phyloP scores from a whole-genome alignment of 2,329 filamentous ascomycete genomes.

The Exophiala viscosa region DNA sequence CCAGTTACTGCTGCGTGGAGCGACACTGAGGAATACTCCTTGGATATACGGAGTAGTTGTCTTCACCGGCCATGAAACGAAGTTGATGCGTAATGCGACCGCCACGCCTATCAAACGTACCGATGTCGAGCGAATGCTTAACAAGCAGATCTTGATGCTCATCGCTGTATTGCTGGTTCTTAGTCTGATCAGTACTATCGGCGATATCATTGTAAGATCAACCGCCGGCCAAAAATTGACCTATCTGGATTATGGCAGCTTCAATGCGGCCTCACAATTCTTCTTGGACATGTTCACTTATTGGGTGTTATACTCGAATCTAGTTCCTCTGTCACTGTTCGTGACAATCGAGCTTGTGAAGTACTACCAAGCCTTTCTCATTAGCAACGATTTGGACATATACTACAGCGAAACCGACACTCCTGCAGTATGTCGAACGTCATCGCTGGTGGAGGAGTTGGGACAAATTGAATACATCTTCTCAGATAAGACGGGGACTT shows the following conservation, averaged over 20 bases:
- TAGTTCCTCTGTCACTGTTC: constrained; percentile 96
- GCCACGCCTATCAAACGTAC: constrained; percentile 97
- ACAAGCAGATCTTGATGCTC: constrained; percentile 86
- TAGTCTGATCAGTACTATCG: constrained; percentile 85
- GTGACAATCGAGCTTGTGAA: constrained; percentile 98
- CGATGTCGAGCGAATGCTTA: constrained; percentile 90
- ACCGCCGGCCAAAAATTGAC: constrained; percentile 59
- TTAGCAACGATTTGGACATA: constrained; percentile 96
- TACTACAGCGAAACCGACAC: constrained; percentile 96
- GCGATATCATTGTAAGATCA: constrained; percentile 76
- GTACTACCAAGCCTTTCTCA: constrained; percentile 95
- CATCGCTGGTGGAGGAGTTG: constrained; percentile 91
- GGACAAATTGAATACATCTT: constrained; percentile 99
- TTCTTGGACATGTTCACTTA: constrained; percentile 95
- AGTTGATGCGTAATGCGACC: constrained; percentile 97
- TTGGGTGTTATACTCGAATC: constrained; percentile 94
- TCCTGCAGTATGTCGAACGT: constrained; percentile 91
- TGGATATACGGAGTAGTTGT: constrained; percentile 97
- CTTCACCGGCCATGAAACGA: constrained; percentile 96
- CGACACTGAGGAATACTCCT: constrained; percentile 89
- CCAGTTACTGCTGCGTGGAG: constrained; percentile 86
- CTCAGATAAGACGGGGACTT: constrained; percentile 93
- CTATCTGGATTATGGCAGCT: constrained; percentile 63
- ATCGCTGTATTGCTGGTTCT: constrained; percentile 78
- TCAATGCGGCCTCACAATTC: constrained; percentile 73